phyloP scores from a whole-genome alignment of 2,329 filamentous ascomycete species.

The Pleomassaria siparia region DNA sequence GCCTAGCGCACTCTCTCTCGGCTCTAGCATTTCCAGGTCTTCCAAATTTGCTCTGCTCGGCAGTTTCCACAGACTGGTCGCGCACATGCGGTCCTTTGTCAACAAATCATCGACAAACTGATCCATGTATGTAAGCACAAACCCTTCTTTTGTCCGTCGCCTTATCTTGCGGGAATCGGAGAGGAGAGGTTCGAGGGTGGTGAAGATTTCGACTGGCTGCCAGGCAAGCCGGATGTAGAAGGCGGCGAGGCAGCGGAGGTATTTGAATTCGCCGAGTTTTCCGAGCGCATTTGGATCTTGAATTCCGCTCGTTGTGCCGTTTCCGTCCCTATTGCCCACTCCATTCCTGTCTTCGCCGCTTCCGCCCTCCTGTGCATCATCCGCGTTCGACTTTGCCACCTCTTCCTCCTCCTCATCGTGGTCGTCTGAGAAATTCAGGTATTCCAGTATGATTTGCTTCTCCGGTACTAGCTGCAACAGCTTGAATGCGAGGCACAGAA shows the following conservation, averaged over 20 bases:
- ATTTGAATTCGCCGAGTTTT: conserved; percentile 59
- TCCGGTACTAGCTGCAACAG: conserved; percentile 83
- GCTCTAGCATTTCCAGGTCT: conserved; percentile 84
- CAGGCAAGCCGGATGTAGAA: conserved; percentile 94
- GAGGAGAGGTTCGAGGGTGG: conserved; percentile 77
- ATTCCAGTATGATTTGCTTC: conserved; percentile 76
- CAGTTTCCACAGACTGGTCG: conserved; percentile 90
- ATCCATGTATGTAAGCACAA: conserved; percentile 78
- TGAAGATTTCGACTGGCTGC: conserved; percentile 77
- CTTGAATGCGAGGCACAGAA: conserved; percentile 93
- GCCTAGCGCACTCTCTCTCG: conserved; percentile 78
- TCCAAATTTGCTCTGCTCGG: conserved; percentile 79
- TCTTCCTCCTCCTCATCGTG: conserved; percentile 42
- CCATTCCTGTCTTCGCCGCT: conserved; percentile 5
- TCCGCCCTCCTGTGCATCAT: conserved; percentile 38
- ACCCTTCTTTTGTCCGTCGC: conserved; percentile 72
- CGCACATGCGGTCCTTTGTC: conserved; percentile 85
- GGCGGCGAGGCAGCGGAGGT: conserved; percentile 82
- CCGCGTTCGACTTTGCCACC: conserved; percentile 9
- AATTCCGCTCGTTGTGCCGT: neutral
- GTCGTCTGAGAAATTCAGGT: conserved; percentile 62
- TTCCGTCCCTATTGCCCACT: conserved; percentile 4
- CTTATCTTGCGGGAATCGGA: conserved; percentile 82
- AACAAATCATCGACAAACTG: conserved; percentile 92
- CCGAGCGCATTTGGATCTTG: conserved; percentile 30